phyloP scores from a whole-genome alignment of 306 rosid species.

The Quercus alba region DNA sequence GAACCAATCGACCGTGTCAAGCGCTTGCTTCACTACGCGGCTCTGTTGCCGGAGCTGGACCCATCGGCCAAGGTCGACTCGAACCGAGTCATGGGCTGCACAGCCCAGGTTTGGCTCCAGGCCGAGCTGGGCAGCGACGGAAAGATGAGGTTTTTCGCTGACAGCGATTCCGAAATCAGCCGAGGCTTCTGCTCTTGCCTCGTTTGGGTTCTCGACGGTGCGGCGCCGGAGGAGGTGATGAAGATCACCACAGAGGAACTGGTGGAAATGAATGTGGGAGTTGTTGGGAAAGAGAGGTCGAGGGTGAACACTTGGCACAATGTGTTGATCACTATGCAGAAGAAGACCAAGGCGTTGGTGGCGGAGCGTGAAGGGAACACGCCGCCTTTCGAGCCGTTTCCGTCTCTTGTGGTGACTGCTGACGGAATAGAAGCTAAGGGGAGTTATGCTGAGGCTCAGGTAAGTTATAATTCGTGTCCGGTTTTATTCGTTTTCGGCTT shows the following conservation, averaged over 20 bases:
- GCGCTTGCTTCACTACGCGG: conserved; percentile 55
- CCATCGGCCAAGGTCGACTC: conserved; percentile 47
- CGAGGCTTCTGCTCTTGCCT: conserved; percentile 76
- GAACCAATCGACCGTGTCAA: conserved; percentile 70
- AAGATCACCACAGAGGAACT: conserved; percentile 60
- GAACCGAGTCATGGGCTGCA: conserved; percentile 97
- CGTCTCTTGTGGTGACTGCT: conserved; percentile 62
- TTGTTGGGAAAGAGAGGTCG: conserved; percentile 54
- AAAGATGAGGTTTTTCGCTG: conserved; percentile 63
- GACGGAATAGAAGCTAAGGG: conserved; percentile 79
- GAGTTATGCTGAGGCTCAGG: conserved; percentile 95
- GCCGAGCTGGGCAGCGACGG: conserved; percentile 56
- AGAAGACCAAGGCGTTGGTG: conserved; percentile 66
- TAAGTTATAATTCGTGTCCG: conserved; percentile 21
- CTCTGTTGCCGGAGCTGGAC: conserved; percentile 32
- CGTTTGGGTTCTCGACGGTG: conserved; percentile 70
- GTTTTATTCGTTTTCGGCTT: background rate
- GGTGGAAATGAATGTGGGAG: conserved; percentile 59
- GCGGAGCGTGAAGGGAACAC: conserved; percentile 61
- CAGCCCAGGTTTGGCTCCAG: conserved; percentile 85
- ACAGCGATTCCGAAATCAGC: conserved; percentile 88
- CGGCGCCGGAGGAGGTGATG: conserved; percentile 65
- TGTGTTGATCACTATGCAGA: conserved; percentile 78
- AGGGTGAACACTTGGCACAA: conserved; percentile 95
- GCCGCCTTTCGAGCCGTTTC: conserved; percentile 61